phyloP scores from a whole-genome alignment of 345 rosid genomes.

The Camelina neglecta region DNA sequence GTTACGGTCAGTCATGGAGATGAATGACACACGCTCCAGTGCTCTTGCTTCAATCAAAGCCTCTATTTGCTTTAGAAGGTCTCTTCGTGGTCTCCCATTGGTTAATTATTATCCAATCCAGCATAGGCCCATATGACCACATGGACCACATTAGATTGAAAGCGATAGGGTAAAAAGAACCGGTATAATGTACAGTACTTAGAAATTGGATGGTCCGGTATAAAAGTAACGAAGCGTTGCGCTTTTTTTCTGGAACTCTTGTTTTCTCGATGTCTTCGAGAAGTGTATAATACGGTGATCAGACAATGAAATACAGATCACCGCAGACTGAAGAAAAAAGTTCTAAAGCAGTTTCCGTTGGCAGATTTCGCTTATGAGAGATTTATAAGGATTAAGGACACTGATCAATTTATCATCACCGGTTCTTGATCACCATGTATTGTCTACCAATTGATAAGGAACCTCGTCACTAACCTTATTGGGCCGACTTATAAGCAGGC shows the following conservation, averaged over 20 bases:
- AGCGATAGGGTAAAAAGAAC: background rate
- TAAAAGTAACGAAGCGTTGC: background rate
- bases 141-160: background rate
- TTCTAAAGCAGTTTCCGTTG: background rate
- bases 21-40: background rate
- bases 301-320: background rate
- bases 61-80: background rate
- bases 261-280: background rate
- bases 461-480: background rate
- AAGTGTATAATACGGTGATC: background rate
- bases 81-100: background rate
- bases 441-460: background rate
- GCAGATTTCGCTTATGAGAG: background rate
- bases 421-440: background rate
- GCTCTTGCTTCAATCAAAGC: background rate
- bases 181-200: background rate
- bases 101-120: background rate
- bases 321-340: background rate
- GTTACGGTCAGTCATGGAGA: background rate
- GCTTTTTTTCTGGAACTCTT: background rate
- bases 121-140: constrained; percentile 8
- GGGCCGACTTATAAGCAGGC: background rate
- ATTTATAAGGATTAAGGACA: background rate
- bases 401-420: background rate
- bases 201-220: background rate